Conservation (phyloP, 352 stramenopile species). For the Pythium vanterpoolii region DNA sequence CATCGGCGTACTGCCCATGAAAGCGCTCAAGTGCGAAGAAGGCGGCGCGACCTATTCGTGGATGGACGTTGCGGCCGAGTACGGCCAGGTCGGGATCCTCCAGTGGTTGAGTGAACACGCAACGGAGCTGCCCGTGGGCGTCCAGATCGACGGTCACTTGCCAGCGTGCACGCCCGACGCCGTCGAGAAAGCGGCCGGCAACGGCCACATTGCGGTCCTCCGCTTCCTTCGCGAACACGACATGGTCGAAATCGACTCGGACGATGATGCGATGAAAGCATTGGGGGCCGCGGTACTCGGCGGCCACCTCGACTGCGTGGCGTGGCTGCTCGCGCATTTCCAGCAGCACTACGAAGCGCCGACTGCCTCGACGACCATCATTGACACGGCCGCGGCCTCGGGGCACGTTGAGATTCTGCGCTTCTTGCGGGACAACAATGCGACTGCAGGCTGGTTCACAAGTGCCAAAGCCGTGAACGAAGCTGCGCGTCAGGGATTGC, state of each 20-base stretch:
- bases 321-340: constrained; percentile 55
- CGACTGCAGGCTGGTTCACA: constrained; percentile 41
- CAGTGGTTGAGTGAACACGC: constrained; percentile 68
- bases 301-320: constrained; percentile 47
- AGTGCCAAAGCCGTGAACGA: constrained; percentile 60
- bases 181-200: constrained; percentile 62
- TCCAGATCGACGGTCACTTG: constrained; percentile 42
- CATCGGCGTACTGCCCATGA: constrained; percentile 52
- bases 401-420: constrained; percentile 60
- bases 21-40: constrained; percentile 66
- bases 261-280: constrained; percentile 49
- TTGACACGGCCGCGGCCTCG: constrained; percentile 48
- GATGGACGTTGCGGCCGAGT: constrained; percentile 71
- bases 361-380: constrained; percentile 31
- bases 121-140: constrained; percentile 46
- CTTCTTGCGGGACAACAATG: constrained; percentile 36
- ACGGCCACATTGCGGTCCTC: constrained; percentile 57
- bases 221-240: constrained; percentile 55
- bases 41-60: constrained; percentile 44
- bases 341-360: constrained; percentile 33
- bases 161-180: constrained; percentile 49
- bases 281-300: constrained; percentile 51
- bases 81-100: constrained; percentile 57
- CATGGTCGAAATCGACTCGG: constrained; percentile 30
- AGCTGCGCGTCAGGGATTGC: constrained; percentile 43